These are phyloP conservation scores for Saitoella complicata DNA, from an alignment of 805 yeast genomes.

Conservation along the genomic window DNA sequence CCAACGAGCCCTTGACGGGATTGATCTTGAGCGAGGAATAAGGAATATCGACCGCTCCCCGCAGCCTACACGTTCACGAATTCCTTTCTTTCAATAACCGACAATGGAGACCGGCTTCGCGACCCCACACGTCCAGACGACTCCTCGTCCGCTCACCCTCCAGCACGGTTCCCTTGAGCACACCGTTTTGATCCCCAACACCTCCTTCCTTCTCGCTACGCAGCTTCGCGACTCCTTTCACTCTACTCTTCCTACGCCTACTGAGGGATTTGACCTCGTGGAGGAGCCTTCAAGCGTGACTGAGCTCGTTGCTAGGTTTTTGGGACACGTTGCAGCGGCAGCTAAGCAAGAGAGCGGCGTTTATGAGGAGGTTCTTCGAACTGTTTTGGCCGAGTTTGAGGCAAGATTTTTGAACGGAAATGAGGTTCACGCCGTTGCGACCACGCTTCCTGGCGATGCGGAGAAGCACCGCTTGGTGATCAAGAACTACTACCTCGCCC, in stretches of 20 bases:
- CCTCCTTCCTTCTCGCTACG: conserved; percentile 59
- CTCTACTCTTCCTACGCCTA: conserved; percentile 48
- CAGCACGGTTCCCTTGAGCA: conserved; percentile 80
- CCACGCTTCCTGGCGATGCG: conserved; percentile 37
- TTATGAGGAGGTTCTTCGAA: conserved; percentile 51
- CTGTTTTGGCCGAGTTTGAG: conserved; percentile 71
- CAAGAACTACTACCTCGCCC: conserved; percentile 57
- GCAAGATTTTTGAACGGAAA: conserved; percentile 52
- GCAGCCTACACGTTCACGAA: no score
- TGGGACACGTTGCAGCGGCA: conserved; percentile 37
- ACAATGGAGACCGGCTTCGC: conserved; percentile 23
- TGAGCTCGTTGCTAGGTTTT: conserved; percentile 68
- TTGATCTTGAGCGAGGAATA: no score
- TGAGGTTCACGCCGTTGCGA: conserved; percentile 83
- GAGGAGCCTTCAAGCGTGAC: conserved; percentile 78
- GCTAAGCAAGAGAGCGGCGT: conserved; percentile 31
- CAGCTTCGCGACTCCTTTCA: conserved; percentile 77
- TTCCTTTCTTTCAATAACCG: no score
- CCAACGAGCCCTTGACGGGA: conserved; percentile 12
- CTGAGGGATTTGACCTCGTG: conserved; percentile 74
- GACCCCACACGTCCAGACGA: conserved; percentile 29
- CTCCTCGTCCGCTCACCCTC: conserved; percentile 67
- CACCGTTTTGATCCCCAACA: conserved; percentile 72
- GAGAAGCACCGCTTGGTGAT: conserved; percentile 59
- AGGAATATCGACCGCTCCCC: no score